Conservation (phyloP, 225 moss, liverwort and hornwort genomes). For the Physcomitrellopsis africana region DNA sequence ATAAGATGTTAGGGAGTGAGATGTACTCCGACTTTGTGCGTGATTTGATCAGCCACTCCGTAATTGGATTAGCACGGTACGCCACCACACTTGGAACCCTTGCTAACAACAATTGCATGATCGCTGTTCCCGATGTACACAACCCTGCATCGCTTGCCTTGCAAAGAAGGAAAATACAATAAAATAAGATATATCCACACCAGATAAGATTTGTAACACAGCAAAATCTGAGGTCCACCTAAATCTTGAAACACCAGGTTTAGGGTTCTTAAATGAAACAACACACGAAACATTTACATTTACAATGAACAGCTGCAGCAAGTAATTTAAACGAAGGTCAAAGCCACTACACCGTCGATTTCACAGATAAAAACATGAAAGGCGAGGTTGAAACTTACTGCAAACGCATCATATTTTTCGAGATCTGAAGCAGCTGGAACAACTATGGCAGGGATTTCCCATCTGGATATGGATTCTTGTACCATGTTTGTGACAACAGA, state of each 20-base stretch:
- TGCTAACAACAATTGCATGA: constrained; percentile 78
- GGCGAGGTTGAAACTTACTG: constrained; percentile 55
- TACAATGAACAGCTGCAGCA: constrained; percentile 13
- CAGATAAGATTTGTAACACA: background rate
- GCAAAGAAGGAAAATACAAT: constrained; percentile 12
- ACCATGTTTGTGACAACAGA: constrained; percentile 56
- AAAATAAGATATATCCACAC: constrained; percentile 7
- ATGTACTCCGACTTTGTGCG: constrained; percentile 77
- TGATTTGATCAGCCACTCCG: constrained; percentile 77
- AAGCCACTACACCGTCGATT: background rate
- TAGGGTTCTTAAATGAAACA: too few species aligned
- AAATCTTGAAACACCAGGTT: background rate
- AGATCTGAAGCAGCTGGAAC: constrained; percentile 80
- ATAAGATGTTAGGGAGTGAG: constrained; percentile 91
- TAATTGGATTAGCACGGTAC: constrained; percentile 82
- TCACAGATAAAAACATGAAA: constrained; percentile 4
- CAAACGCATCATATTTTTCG: constrained; percentile 90
- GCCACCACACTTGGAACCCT: constrained; percentile 86
- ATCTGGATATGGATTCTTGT: constrained; percentile 57
- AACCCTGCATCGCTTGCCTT: constrained; percentile 86
- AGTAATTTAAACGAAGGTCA: background rate
- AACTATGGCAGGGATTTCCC: constrained; percentile 72
- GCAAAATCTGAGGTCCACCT: constrained; percentile 15
- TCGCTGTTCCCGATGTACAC: constrained; percentile 91
- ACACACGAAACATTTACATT: background rate